A percentile compares a stretch with the other conserved stretches of the same genome.
These are phyloP conservation scores for Garcia nutans DNA, from an alignment of 345 rosid species.

Conservation along the genomic window DNA sequence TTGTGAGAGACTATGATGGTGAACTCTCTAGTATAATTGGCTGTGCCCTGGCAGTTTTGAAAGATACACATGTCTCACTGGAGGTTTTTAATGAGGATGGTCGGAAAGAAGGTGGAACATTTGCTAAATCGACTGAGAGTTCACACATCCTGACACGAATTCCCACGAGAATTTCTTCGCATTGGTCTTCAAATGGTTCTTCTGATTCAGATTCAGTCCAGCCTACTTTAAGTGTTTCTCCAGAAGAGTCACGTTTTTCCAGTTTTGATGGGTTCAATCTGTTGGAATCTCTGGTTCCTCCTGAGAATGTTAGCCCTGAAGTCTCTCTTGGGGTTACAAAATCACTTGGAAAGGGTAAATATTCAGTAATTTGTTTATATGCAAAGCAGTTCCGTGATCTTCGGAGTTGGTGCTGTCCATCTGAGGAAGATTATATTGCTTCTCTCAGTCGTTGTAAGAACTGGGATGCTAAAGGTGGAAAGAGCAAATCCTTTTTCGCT, in stretches of 20 bases:
- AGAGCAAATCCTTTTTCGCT: conserved; percentile 83
- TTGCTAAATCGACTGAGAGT: conserved; percentile 33
- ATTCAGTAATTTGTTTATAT: conserved; percentile 67
- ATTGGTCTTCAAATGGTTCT: conserved; percentile 56
- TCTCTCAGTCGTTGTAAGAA: conserved; percentile 82
- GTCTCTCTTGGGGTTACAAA: conserved; percentile 62
- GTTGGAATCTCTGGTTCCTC: conserved; percentile 61
- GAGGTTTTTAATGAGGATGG: conserved; percentile 33
- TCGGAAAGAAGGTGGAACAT: conserved; percentile 29
- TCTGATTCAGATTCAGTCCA: conserved; percentile 50
- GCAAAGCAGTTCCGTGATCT: conserved; percentile 77
- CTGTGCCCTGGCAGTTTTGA: conserved; percentile 67
- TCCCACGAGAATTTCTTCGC: conserved; percentile 44
- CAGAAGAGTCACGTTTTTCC: conserved; percentile 54
- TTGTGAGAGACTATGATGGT: conserved; percentile 82
- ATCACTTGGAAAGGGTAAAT: conserved; percentile 71
- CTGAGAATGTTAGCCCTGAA: conserved; percentile 46
- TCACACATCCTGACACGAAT: conserved; percentile 28
- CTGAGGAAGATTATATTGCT: conserved; percentile 81
- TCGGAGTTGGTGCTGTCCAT: conserved; percentile 59
- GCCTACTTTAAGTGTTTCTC: conserved; percentile 39
- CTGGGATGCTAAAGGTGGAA: conserved; percentile 99
- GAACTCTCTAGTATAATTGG: conserved; percentile 93
- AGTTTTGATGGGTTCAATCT: conserved; percentile 72
- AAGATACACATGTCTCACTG: conserved; percentile 34